Percentiles rank a stretch among this genome's conserved stretches.
Conservation (phyloP, 352 stramenopile species). For the Globisporangium iwayamae region DNA sequence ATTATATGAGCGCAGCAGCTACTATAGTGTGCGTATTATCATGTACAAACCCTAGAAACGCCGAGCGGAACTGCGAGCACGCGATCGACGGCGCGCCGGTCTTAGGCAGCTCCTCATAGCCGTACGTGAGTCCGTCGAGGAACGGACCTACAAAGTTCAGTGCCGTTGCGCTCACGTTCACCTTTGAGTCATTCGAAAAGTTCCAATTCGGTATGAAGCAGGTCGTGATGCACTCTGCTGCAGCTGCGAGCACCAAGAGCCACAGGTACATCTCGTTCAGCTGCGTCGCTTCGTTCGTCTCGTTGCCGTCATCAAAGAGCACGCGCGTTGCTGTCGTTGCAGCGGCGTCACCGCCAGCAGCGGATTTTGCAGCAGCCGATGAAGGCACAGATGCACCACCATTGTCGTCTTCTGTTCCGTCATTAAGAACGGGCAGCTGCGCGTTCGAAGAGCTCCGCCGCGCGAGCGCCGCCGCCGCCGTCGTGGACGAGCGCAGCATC, state of each 20-base stretch:
- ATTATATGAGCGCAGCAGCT: not conserved
- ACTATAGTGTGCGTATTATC: not conserved
- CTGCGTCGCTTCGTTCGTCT: slow-evolving; percentile 28
- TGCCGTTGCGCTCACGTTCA: slow-evolving; percentile 65
- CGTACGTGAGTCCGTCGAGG: slow-evolving; percentile 68
- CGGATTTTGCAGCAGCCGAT: not conserved
- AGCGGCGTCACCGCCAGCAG: not conserved
- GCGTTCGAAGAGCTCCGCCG: slow-evolving; percentile 7
- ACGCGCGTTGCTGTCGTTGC: not conserved
- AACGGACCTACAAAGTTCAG: slow-evolving; percentile 78
- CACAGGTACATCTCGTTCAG: slow-evolving; percentile 62
- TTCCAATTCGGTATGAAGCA: slow-evolving; percentile 62
- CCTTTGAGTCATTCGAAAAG: slow-evolving; percentile 27
- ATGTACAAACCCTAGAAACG: slow-evolving; percentile 62
- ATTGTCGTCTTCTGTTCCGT: not conserved
- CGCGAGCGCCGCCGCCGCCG: slow-evolving; percentile 3
- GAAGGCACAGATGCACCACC: not conserved
- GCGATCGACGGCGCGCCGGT: slow-evolving; percentile 28
- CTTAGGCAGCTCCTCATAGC: slow-evolving; percentile 44
- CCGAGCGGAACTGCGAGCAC: slow-evolving; percentile 63
- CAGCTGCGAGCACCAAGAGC: slow-evolving; percentile 59
- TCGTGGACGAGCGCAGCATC: slow-evolving; percentile 12
- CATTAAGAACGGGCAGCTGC: slow-evolving; percentile 10
- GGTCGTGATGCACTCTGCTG: slow-evolving; percentile 77
- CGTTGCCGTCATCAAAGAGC: slow-evolving; percentile 11